phyloP scores from a whole-genome alignment of 345 rosid genomes.

The Toxicodendron radicans region DNA sequence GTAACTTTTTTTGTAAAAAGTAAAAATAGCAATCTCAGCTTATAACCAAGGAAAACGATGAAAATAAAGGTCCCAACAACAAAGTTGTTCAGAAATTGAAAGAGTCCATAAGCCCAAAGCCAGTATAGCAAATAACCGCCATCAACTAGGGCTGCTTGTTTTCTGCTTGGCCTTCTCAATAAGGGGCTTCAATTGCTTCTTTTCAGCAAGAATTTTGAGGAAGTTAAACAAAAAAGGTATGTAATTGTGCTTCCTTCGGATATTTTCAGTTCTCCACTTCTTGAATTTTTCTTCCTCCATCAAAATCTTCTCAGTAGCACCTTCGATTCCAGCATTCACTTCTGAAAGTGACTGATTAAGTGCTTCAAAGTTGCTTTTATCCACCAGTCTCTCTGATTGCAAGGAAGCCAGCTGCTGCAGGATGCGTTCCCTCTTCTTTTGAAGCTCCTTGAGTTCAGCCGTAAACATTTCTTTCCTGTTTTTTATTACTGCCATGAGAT shows the following conservation, averaged over 20 bases:
- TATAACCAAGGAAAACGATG: background rate
- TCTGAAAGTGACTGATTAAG: constrained; percentile 65
- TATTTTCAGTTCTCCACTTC: constrained; percentile 95
- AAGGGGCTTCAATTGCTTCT: constrained; percentile 97
- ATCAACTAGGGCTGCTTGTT: constrained; percentile 52
- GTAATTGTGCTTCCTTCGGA: constrained; percentile 93
- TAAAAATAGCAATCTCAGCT: background rate
- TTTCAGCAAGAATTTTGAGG: constrained; percentile 95
- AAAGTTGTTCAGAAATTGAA: background rate
- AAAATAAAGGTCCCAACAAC: background rate
- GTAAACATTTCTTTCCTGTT: constrained; percentile 87
- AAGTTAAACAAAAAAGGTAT: constrained; percentile 94
- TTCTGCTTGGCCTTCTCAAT: constrained; percentile 98
- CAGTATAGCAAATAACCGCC: background rate
- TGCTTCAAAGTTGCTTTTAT: constrained; percentile 49
- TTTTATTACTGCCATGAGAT: constrained; percentile 88
- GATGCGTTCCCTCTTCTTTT: constrained; percentile 76
- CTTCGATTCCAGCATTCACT: constrained; percentile 73
- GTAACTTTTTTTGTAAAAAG: no score
- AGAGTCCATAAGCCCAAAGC: background rate
- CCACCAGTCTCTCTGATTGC: constrained; percentile 55
- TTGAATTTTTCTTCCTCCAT: constrained; percentile 94
- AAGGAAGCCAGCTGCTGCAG: constrained; percentile 59
- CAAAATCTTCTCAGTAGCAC: constrained; percentile 78
- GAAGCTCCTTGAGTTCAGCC: constrained; percentile 85